phyloP scores from a whole-genome alignment of 345 rosid species.

The Pugionium cornutum region DNA sequence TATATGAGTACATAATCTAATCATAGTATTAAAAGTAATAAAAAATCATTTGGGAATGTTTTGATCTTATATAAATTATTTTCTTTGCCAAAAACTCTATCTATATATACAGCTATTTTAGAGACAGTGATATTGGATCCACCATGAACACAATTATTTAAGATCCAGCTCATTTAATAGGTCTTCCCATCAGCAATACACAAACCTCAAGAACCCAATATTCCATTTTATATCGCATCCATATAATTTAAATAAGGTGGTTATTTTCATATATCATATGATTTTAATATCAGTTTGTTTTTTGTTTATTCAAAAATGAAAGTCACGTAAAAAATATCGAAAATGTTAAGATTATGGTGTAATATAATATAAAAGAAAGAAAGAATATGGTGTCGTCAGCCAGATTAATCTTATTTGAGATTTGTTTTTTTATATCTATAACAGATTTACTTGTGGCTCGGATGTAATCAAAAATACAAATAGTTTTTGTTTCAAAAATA shows the following conservation, averaged over 20 bases:
- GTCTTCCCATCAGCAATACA: too few species aligned
- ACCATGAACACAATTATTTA: slow-evolving; percentile 25
- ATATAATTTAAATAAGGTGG: neutral
- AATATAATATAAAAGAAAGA: too few species aligned
- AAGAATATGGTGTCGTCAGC: too few species aligned
- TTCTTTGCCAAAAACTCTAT: neutral
- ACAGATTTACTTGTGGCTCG: too few species aligned
- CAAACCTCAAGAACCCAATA: slow-evolving; percentile 13
- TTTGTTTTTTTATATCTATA: too few species aligned
- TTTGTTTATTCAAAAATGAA: neutral
- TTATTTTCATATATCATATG: neutral
- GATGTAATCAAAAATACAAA: too few species aligned
- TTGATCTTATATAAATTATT: neutral
- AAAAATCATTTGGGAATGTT: neutral
- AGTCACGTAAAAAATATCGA: neutral
- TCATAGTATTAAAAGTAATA: too few species aligned
- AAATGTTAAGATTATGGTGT: neutral
- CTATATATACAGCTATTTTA: slow-evolving; percentile 10
- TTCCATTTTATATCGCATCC: slow-evolving; percentile 20
- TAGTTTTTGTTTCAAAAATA: too few species aligned
- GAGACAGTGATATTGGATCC: slow-evolving; percentile 31
- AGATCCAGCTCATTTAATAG: slow-evolving; percentile 31
- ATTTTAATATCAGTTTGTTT: neutral
- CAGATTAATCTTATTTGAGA: too few species aligned
- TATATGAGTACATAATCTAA: too few species aligned